These are phyloP conservation scores for Paraphaeosphaeria minitans DNA, from an alignment of 2,329 filamentous ascomycete species.

Conservation along the genomic window DNA sequence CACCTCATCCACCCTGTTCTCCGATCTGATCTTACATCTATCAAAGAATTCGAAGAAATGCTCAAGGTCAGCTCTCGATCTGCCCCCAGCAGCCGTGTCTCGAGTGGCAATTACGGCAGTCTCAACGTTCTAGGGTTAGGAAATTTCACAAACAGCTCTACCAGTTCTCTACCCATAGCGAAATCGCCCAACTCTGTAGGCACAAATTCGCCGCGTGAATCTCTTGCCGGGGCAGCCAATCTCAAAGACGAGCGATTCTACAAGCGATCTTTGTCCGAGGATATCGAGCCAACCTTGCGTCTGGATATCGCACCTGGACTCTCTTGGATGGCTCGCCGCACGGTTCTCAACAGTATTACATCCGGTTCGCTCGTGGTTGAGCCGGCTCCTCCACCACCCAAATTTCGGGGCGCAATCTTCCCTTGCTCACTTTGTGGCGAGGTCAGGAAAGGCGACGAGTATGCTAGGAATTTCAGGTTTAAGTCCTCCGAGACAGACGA, in stretches of 20 bases:
- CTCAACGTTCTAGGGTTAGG: constrained; percentile 64
- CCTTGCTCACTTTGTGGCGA: constrained; percentile 92
- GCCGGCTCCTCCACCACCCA: constrained; percentile 62
- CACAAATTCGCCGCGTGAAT: constrained; percentile 46
- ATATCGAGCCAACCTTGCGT: constrained; percentile 91
- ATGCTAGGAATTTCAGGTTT: constrained; percentile 85
- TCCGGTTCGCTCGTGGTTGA: constrained; percentile 89
- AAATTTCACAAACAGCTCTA: constrained; percentile 56
- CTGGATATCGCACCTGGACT: constrained; percentile 88
- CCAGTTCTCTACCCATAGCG: constrained; percentile 58
- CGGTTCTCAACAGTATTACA: constrained; percentile 80
- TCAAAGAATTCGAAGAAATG: constrained; percentile 82
- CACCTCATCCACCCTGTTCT: constrained; percentile 84
- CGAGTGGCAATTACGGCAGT: constrained; percentile 72
- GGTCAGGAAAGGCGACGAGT: constrained; percentile 69
- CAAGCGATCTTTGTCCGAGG: constrained; percentile 84
- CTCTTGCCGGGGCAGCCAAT: constrained; percentile 50
- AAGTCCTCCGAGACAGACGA: constrained; percentile 84
- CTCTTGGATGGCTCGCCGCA: constrained; percentile 89
- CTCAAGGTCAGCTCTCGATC: constrained; percentile 66
- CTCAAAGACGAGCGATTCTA: constrained; percentile 94
- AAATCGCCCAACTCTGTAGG: constrained; percentile 45
- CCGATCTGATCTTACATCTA: constrained; percentile 78
- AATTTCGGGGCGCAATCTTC: constrained; percentile 61
- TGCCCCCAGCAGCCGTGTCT: constrained; percentile 68